These are phyloP conservation scores for Aspergillus cejpii DNA, from an alignment of 2,329 filamentous ascomycete genomes.

Conservation along the genomic window DNA sequence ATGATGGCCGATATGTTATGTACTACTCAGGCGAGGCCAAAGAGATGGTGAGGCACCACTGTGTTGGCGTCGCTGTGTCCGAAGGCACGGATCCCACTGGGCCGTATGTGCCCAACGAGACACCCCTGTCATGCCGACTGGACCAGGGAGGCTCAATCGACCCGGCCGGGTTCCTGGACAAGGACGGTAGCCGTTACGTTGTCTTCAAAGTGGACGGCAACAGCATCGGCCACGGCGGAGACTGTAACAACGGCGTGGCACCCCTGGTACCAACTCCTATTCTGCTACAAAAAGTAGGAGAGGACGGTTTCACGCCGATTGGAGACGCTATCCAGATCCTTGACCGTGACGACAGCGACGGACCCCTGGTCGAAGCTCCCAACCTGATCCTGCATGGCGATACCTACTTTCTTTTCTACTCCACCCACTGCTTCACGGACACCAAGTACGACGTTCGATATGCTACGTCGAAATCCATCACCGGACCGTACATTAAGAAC, in stretches of 20 bases:
- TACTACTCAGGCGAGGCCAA: constrained; percentile 52
- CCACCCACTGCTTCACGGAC: constrained; percentile 53
- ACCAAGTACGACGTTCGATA: constrained; percentile 55
- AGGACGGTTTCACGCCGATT: constrained; percentile 48
- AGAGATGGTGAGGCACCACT: constrained; percentile 43
- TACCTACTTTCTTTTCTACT: constrained; percentile 57
- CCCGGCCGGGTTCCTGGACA: constrained; percentile 53
- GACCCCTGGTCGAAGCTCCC: constrained; percentile 58
- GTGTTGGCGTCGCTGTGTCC: constrained; percentile 53
- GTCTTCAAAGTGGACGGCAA: constrained; percentile 64
- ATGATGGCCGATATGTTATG: constrained; percentile 51
- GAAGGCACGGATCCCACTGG: constrained; percentile 39
- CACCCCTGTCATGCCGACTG: constrained; percentile 50
- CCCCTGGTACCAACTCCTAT: constrained; percentile 35
- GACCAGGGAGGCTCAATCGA: constrained; percentile 57
- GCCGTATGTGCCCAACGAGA: constrained; percentile 46
- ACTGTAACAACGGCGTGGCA: constrained; percentile 42
- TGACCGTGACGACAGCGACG: constrained; percentile 57
- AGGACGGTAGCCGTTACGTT: constrained; percentile 51
- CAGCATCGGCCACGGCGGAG: constrained; percentile 43
- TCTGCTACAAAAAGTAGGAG: constrained; percentile 36
- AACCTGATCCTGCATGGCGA: constrained; percentile 42
- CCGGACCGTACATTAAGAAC: constrained; percentile 36
- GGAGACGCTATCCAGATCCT: constrained; percentile 52
- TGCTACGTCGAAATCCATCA: constrained; percentile 43